Conservation (phyloP, 257 asterid species). For the Leptodermis oblonga region DNA sequence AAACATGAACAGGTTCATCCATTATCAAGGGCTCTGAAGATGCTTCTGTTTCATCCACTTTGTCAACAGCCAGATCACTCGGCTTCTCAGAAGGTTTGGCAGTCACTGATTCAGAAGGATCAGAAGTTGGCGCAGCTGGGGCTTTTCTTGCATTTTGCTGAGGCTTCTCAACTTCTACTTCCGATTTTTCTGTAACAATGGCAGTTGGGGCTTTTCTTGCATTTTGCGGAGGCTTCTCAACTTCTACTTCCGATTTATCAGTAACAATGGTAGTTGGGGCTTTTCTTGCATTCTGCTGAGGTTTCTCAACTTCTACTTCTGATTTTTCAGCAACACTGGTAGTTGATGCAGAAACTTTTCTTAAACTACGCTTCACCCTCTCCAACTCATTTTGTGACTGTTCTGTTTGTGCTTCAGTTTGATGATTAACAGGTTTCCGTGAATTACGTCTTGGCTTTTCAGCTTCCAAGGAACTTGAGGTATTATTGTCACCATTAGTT, state of each 20-base stretch:
- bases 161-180: slow-evolving; percentile 47
- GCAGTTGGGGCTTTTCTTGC: slow-evolving; percentile 25
- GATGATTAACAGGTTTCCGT: slow-evolving; percentile 45
- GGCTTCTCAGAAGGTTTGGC: slow-evolving; percentile 20
- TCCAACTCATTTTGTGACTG: slow-evolving; percentile 54
- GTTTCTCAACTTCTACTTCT: slow-evolving; percentile 51
- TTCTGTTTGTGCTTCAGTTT: slow-evolving; percentile 50
- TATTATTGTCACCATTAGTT: slow-evolving; percentile 47
- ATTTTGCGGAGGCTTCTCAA: slow-evolving; percentile 42
- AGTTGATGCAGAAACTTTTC: slow-evolving; percentile 57
- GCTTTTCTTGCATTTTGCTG: slow-evolving; percentile 30
- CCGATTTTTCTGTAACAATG: slow-evolving; percentile 43
- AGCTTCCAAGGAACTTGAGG: slow-evolving; percentile 39
- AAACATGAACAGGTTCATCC: slow-evolving; percentile 36
- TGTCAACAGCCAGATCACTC: slow-evolving; percentile 28
- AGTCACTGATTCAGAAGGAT: slow-evolving; percentile 38
- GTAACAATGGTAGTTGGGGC: slow-evolving; percentile 25
- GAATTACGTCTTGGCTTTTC: slow-evolving; percentile 57
- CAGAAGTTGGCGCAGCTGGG: slow-evolving; percentile 27
- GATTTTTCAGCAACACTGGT: slow-evolving; percentile 42
- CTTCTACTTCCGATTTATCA: slow-evolving; percentile 49
- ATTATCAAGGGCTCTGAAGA: slow-evolving; percentile 26
- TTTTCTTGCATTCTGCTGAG: slow-evolving; percentile 32
- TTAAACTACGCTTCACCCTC: slow-evolving; percentile 33
- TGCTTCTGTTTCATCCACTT: slow-evolving; percentile 26